These are phyloP conservation scores for Fusarium napiforme DNA, from an alignment of 2,329 filamentous ascomycete species.

Conservation along the genomic window DNA sequence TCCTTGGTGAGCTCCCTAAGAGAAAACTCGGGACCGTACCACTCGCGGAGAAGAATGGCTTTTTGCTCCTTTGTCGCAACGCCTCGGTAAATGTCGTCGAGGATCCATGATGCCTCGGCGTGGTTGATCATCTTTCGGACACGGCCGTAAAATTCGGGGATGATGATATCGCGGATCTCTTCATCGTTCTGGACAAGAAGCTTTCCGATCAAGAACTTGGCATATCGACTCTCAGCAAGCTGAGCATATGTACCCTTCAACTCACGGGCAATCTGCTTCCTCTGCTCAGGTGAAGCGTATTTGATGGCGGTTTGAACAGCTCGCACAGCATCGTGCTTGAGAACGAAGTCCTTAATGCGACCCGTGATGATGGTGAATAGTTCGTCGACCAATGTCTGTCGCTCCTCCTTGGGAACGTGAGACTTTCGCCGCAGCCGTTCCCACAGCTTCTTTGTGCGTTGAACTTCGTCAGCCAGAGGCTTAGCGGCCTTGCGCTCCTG, in stretches of 20 bases:
- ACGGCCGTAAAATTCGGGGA: constrained; percentile 94
- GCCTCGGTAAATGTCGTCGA: constrained; percentile 95
- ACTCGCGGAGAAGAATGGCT: constrained; percentile 85
- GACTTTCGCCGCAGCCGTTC: constrained; percentile 93
- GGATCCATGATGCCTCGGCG: constrained; percentile 94
- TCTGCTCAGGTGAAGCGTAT: constrained; percentile 87
- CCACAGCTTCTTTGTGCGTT: constrained; percentile 96
- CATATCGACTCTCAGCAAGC: constrained; percentile 93
- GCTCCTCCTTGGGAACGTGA: constrained; percentile 89
- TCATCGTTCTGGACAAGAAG: constrained; percentile 91
- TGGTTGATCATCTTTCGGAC: constrained; percentile 95
- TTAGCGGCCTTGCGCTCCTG: constrained; percentile 92
- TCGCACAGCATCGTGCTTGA: constrained; percentile 98
- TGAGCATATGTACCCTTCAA: constrained; percentile 85
- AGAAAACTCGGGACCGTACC: constrained; percentile 95
- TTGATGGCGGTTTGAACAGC: constrained; percentile 97
- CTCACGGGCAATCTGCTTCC: constrained; percentile 86
- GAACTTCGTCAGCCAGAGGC: constrained; percentile 89
- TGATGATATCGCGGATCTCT: constrained; percentile 86
- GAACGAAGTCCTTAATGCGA: constrained; percentile 91
- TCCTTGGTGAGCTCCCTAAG: constrained; percentile 73
- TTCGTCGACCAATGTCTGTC: constrained; percentile 86
- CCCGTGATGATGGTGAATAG: constrained; percentile 92
- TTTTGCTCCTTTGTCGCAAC: constrained; percentile 89
- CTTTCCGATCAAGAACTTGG: constrained; percentile 97